Evolutionary conservation across 1,284 basidiomycete species (phyloP).

Genomic region (Ceratobasidium theobromae): DNA sequence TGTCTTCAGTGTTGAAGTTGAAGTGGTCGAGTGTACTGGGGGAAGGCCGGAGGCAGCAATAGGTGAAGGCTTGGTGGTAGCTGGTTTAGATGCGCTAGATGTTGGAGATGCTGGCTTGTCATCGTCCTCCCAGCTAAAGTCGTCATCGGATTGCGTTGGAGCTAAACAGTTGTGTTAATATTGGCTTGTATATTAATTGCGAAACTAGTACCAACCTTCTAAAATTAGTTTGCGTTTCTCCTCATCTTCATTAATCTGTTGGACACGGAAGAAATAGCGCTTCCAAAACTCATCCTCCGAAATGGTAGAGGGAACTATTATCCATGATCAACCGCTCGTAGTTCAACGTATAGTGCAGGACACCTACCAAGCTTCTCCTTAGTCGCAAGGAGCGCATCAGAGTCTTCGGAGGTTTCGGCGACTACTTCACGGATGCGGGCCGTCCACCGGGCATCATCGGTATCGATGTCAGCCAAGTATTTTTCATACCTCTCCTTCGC

Average conservation of each 20-base stretch:
- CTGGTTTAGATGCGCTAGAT: background rate
- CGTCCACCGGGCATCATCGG: slow-evolving; percentile 49
- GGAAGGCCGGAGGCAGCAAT: slow-evolving; percentile 21
- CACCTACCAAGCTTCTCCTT: slow-evolving; percentile 18
- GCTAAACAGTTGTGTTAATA: slow-evolving; percentile 17
- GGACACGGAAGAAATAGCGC: slow-evolving; percentile 86
- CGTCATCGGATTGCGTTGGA: slow-evolving; percentile 35
- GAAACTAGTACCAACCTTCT: slow-evolving; percentile 55
- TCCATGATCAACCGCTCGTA: slow-evolving; percentile 37
- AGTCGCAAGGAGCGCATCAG: slow-evolving; percentile 28
- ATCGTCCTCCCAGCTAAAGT: slow-evolving; percentile 38
- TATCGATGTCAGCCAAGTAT: slow-evolving; percentile 42
- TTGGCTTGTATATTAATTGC: background rate
- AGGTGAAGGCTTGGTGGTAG: slow-evolving; percentile 71
- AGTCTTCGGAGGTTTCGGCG: slow-evolving; percentile 27
- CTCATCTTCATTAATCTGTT: slow-evolving; percentile 84
- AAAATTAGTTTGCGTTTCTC: slow-evolving; percentile 78
- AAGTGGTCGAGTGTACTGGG: slow-evolving; percentile 16
- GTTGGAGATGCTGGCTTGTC: slow-evolving; percentile 31
- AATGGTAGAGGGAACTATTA: slow-evolving; percentile 69
- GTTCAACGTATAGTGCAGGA: slow-evolving; percentile 46
- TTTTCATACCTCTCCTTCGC: slow-evolving; percentile 58
- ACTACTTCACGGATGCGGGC: slow-evolving; percentile 35
- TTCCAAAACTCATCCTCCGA: slow-evolving; percentile 80
- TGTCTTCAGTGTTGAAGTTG: slow-evolving; percentile 20